A percentile compares a stretch with the other conserved stretches of the same genome.
These are phyloP conservation scores for Solanum dulcamara DNA, from an alignment of 257 asterid genomes.

Conservation along the genomic window DNA sequence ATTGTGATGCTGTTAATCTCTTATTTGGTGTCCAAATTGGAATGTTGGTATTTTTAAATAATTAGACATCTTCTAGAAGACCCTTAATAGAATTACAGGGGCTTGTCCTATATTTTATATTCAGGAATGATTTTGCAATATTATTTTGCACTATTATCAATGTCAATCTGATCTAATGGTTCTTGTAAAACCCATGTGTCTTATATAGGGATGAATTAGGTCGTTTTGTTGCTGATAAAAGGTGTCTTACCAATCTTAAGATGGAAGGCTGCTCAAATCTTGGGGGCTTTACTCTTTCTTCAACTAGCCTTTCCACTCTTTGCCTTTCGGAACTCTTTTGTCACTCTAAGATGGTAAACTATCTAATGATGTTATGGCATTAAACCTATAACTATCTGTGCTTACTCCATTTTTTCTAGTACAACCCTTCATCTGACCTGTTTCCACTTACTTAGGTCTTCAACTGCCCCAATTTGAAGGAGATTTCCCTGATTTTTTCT, in stretches of 20 bases:
- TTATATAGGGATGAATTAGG: constrained; percentile 76
- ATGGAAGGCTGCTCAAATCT: constrained; percentile 92
- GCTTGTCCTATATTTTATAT: neutral
- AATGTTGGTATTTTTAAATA: neutral
- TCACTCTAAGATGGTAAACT: constrained; percentile 63
- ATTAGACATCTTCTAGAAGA: neutral
- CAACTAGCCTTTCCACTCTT: constrained; percentile 55
- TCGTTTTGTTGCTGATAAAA: constrained; percentile 70
- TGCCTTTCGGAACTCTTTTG: constrained; percentile 89
- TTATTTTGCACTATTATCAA: neutral
- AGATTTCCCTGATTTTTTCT: constrained; percentile 75
- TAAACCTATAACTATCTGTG: neutral
- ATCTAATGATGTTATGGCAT: neutral
- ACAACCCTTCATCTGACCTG: neutral
- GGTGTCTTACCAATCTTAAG: constrained; percentile 71
- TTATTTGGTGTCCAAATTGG: neutral
- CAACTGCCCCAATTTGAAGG: constrained; percentile 79
- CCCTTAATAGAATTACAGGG: neutral
- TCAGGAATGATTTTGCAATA: neutral
- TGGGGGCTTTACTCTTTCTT: constrained; percentile 58
- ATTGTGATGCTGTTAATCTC: neutral
- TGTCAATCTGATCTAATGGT: neutral
- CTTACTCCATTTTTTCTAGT: neutral
- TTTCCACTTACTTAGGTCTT: constrained; percentile 38
- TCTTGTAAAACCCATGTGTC: neutral